Conservation (phyloP, 306 rosid species). For the Begonia peltatifolia region DNA sequence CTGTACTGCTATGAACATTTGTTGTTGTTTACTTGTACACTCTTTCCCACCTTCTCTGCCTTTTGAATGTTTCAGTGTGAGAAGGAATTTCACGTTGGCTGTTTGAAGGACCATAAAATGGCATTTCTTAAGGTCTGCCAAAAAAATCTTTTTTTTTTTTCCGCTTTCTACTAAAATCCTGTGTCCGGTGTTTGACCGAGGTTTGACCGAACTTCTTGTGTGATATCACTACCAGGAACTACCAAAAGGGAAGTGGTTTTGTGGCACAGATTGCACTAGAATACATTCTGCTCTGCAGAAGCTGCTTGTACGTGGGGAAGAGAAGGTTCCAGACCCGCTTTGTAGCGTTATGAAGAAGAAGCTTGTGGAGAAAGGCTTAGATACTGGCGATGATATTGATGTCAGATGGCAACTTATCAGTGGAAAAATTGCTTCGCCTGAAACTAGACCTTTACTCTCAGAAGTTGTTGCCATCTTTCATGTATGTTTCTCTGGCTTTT, state of each 20-base stretch:
- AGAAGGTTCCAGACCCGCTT: conserved; percentile 65
- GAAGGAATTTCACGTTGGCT: conserved; percentile 96
- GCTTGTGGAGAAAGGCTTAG: conserved; percentile 48
- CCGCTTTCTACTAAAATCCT: not conserved
- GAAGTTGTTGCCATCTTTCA: conserved; percentile 82
- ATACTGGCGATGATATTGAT: conserved; percentile 38
- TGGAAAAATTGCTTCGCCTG: conserved; percentile 80
- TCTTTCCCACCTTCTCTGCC: no score
- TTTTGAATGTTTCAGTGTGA: conserved; percentile 42
- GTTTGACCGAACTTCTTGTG: no score
- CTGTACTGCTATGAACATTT: no score
- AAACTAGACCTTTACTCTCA: conserved; percentile 67
- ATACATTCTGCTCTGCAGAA: conserved; percentile 68
- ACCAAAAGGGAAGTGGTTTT: conserved; percentile 92
- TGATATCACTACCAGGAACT: conserved; percentile 40
- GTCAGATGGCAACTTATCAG: conserved; percentile 82
- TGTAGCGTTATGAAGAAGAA: conserved; percentile 59
- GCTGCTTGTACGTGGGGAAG: conserved; percentile 50
- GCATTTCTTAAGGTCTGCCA: conserved; percentile 69
- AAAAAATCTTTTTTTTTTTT: conserved; percentile 9
- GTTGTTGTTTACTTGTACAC: no score
- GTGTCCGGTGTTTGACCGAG: no score
- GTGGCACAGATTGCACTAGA: conserved; percentile 63
- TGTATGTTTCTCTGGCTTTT: conserved; percentile 23
- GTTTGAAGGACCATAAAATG: conserved; percentile 94